Conservation (phyloP, 2,329 filamentous ascomycete species). For the Fusarium kyushuense region DNA sequence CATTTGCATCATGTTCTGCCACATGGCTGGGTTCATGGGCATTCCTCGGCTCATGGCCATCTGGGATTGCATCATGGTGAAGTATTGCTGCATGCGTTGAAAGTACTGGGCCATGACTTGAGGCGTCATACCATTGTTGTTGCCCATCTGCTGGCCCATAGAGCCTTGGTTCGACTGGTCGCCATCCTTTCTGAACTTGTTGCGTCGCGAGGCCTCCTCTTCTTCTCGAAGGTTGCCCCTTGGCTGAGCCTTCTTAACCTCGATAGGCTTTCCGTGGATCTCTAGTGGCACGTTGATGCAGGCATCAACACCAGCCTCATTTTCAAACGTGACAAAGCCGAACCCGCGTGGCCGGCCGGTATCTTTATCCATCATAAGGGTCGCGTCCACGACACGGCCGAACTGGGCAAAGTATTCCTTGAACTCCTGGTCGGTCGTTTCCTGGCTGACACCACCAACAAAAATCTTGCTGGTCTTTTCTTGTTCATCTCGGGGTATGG, state of each 20-base stretch:
- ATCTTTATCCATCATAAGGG: constrained; percentile 99
- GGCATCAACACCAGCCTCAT: constrained; percentile 91
- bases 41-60: constrained; percentile 85
- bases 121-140: constrained; percentile 81
- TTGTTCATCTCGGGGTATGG: constrained; percentile 96
- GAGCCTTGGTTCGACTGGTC: constrained; percentile 57
- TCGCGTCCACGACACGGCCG: constrained; percentile 94
- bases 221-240: constrained; percentile 94
- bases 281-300: constrained; percentile 87
- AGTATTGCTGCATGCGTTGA: constrained; percentile 98
- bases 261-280: constrained; percentile 95
- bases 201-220: constrained; percentile 76
- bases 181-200: constrained; percentile 69
- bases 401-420: constrained; percentile 97
- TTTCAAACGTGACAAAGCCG: constrained; percentile 98
- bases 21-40: constrained; percentile 80
- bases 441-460: constrained; percentile 96
- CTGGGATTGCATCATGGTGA: constrained; percentile 93
- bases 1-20: constrained; percentile 82
- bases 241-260: constrained; percentile 98
- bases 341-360: constrained; percentile 97
- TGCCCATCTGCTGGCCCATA: constrained; percentile 59
- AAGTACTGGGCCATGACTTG: constrained; percentile 99
- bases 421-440: constrained; percentile 96
- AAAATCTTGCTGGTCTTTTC: constrained; percentile 99